Base-by-base conservation (phyloP, 768 basidiomycete genomes). In the Cubamyces sp. region DNA sequence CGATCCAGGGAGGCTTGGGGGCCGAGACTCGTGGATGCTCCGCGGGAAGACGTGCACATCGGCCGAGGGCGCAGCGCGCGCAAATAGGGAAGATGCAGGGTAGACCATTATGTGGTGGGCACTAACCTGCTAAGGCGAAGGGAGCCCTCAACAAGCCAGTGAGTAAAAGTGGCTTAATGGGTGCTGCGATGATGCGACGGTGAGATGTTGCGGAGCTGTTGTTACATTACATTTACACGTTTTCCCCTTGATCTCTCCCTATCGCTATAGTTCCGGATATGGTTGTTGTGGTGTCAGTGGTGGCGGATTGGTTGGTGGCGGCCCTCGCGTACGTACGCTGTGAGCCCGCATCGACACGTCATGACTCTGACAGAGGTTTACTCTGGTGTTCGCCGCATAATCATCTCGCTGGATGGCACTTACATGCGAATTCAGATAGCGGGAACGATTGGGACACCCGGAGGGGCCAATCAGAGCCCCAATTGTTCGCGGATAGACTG, bases 401-500 rank as follows among this genome's bases (percentile, higher is more conserved):
- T 26, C 50, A 40, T 50, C 56, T 6, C 46, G 37, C 19, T 21
- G n/a, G 28, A 42, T 34, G n/a, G 39, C 26, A 21, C 14, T 49
- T 16, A 49, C 57, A 26, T 59, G 41, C 48, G 48, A 19, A 45
- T 8, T 19, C 16, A 40, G 9, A 16, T n/a, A 16, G 30, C 30
- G 23, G 34, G 34, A 14, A 49, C 26, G 48, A 2, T 49, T 7
- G 26, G 25, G 23, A 21, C 7, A 4, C 45, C 28, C 34, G 12
- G 40, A 37, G 26, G 8, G n/a, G 28, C 49, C 41, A 43, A 54
- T 75, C 78, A 92, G 60, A 93, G 75, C 23, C 92, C 96, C 68
- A 98, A 79, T 74, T 96, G 94, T 69, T 92, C 87, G 69, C 80
- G 86, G 68, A 98, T 91, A 54, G 91, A 89, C 71, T 86, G 84